These are phyloP conservation scores for Rhizopogon sp. DNA, from an alignment of 768 basidiomycete genomes.

Conservation along the genomic window DNA sequence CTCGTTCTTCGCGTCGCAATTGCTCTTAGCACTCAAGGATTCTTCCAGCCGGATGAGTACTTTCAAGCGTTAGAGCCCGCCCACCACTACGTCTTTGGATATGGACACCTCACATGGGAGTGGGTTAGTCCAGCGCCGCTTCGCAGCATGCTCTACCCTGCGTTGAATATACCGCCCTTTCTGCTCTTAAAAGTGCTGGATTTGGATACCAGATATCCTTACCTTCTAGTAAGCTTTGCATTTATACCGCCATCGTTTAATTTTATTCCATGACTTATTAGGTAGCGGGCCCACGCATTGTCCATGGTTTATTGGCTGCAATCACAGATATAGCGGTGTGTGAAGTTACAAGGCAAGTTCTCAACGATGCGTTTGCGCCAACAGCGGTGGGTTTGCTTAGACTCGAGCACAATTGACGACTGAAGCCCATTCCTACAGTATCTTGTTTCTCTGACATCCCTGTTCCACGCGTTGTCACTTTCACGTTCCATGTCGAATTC, in stretches of 20 bases:
- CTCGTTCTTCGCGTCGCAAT: constrained; percentile 45
- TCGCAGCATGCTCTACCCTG: constrained; percentile 78
- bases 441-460: constrained; percentile 75
- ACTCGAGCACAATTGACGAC: not conserved
- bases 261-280: constrained; percentile 24
- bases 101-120: constrained; percentile 94
- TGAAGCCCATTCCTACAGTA: constrained; percentile 38
- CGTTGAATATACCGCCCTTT: constrained; percentile 75
- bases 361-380: constrained; percentile 54
- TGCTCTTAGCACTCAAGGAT: constrained; percentile 71
- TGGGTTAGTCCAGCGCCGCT: constrained; percentile 73
- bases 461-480: constrained; percentile 82
- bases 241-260: not conserved
- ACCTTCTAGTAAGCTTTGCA: constrained; percentile 54
- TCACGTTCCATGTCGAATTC: constrained; percentile 92
- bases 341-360: constrained; percentile 49
- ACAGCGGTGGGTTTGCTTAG: constrained; percentile 50
- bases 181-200: constrained; percentile 55
- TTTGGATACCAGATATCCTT: constrained; percentile 42
- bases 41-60: constrained; percentile 97
- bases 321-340: constrained; percentile 74
- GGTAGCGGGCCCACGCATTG: constrained; percentile 68
- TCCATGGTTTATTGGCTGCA: constrained; percentile 76
- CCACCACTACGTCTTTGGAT: constrained; percentile 83
- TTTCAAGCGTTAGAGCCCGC: constrained; percentile 94